A percentile compares a stretch with the other conserved stretches of the same genome.
These are phyloP conservation scores for Neurospora hispaniola DNA, from an alignment of 495 filamentous ascomycete genomes.

Conservation along the genomic window DNA sequence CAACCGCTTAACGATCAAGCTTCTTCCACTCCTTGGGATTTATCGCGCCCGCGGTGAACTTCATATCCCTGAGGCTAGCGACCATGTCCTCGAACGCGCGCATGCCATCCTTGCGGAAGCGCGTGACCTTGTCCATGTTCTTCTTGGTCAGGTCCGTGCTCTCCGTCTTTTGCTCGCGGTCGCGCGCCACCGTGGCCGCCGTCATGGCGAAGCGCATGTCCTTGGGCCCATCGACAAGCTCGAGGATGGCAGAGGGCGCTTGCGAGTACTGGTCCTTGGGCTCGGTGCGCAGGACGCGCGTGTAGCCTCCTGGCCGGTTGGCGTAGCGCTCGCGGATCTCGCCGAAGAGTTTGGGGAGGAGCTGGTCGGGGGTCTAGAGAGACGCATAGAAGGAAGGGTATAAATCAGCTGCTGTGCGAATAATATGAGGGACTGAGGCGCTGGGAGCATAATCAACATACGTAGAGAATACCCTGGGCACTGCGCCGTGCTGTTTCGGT, in stretches of 20 bases:
- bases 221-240: slow-evolving; percentile 88
- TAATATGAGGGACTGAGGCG: neutral
- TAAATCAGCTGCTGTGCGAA: neutral
- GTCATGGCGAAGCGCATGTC: slow-evolving; percentile 94
- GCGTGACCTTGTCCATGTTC: slow-evolving; percentile 81
- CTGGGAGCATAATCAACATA: slow-evolving; percentile 41
- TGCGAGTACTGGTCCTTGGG: slow-evolving; percentile 67
- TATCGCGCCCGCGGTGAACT: slow-evolving; percentile 6
- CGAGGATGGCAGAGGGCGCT: slow-evolving; percentile 82
- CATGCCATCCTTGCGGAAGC: slow-evolving; percentile 58
- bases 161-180: slow-evolving; percentile 39
- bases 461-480: slow-evolving; percentile 69
- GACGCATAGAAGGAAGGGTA: neutral
- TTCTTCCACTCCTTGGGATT: neutral
- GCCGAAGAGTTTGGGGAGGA: slow-evolving; percentile 83
- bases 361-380: slow-evolving; percentile 40
- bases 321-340: slow-evolving; percentile 69
- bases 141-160: slow-evolving; percentile 58
- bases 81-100: slow-evolving; percentile 60
- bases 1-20: neutral
- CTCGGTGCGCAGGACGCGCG: slow-evolving; percentile 82
- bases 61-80: slow-evolving; percentile 39
- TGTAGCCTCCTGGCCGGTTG: slow-evolving; percentile 83
- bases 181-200: slow-evolving; percentile 61
- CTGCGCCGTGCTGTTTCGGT: slow-evolving; percentile 59